Conservation (phyloP, 129 eudicot genomes). For the Deinandra increscens region DNA sequence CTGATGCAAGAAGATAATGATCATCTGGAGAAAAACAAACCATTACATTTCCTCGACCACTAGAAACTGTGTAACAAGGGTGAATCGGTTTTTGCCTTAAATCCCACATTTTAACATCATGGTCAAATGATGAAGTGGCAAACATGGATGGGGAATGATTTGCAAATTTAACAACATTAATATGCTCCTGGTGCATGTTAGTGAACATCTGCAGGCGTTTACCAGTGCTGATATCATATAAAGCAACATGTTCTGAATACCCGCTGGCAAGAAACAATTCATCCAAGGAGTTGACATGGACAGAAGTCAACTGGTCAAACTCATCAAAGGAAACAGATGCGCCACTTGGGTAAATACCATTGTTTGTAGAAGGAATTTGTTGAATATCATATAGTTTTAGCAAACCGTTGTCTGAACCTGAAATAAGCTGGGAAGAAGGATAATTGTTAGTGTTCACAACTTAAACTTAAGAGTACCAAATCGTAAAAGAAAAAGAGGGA, state of each 20-base stretch:
- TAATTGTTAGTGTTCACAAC: neutral
- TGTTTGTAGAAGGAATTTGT: slow-evolving; percentile 36
- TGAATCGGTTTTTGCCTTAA: slow-evolving; percentile 66
- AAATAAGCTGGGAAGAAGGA: slow-evolving; percentile 61
- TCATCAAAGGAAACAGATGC: slow-evolving; percentile 57
- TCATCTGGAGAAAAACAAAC: slow-evolving; percentile 97
- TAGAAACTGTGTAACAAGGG: slow-evolving; percentile 84
- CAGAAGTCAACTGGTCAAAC: slow-evolving; percentile 94
- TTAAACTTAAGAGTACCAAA: neutral
- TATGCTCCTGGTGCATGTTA: slow-evolving; percentile 79
- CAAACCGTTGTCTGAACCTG: slow-evolving; percentile 93
- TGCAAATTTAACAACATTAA: slow-evolving; percentile 93
- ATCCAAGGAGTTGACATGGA: slow-evolving; percentile 86
- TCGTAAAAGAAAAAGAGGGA: neutral
- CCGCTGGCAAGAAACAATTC: slow-evolving; percentile 91
- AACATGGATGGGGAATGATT: slow-evolving; percentile 89
- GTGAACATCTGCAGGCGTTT: slow-evolving; percentile 71
- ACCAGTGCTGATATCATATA: slow-evolving; percentile 76
- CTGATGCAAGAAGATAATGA: slow-evolving; percentile 88
- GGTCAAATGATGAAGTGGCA: slow-evolving; percentile 97
- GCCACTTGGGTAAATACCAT: slow-evolving; percentile 29
- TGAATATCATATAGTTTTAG: slow-evolving; percentile 75
- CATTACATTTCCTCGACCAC: slow-evolving; percentile 91
- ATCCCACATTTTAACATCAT: slow-evolving; percentile 97
- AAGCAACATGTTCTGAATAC: slow-evolving; percentile 74